Base-by-base conservation (phyloP, 441 rosid species). In the Adansonia gregorii region DNA sequence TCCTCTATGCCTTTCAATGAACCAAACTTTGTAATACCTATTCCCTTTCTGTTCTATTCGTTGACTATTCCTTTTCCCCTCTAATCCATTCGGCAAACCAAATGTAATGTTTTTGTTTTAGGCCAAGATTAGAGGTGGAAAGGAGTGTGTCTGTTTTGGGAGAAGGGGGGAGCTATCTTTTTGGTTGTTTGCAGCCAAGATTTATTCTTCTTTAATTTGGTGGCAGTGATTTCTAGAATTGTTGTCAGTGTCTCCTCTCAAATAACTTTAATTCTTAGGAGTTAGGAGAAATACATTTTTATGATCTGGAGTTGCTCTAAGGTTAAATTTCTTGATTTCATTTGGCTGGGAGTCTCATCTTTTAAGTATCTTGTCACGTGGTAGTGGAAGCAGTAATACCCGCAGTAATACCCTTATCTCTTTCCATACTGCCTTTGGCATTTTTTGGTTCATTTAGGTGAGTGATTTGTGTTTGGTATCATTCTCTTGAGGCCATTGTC, bases 361-460 rank as follows among this genome's bases (percentile, higher is more conserved):
- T 55, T 24, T 55, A n/a, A 54, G 64, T 0, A 72, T 54, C 14
- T 52, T 71, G 63, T 61, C 39, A 48, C 43, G 22, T 49, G 45
- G 43, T 49, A 14, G 9, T 54, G 64, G 49, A 72, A 35, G 61
- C 49, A 55, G 10, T 67, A 2, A 54, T 9, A 31, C 5, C 49
- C 31, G 61, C 49, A 55, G 9, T 67, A 2, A 54, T 9, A 31
- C 6, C 49, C 31, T n/a, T 35, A 49, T 54, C 49, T 8, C 54
- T 41, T 72, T 27, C 10, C 64, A 8, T 54, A 54, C 46, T 17
- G 27, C 24, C 5, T 55, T 12, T 19, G 75, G 9, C 64, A 39
- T 55, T 72, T 31, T n/a, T 72, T 72, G 49, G 49, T 55, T 72
- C 41, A 35, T 2, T 70, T 35, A 72, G 19, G 51, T 41, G 61